Evolutionary conservation across 352 stramenopile species (phyloP), one percentile per base, ranked within the genome.

Genomic region (Phytophthora aleatoria): DNA sequence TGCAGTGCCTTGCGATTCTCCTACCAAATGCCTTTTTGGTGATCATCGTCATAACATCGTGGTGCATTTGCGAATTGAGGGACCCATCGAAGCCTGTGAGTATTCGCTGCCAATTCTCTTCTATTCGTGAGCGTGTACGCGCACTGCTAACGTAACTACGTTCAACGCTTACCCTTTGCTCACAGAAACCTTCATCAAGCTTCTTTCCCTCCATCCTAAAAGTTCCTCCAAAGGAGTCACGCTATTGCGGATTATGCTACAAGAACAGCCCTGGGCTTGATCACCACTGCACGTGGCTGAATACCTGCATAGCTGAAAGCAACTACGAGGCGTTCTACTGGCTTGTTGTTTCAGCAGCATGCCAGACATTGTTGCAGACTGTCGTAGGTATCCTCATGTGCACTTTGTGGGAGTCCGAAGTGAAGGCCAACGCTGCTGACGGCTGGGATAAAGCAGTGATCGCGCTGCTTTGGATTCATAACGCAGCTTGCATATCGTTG

Each of bases 221-320:
- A 31, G 60, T 89, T 38, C 83, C 87, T 2, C 39, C 59, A 15
- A 92, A 95, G 57, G 76, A 81, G 55, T 83, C 71, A 11, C 77
- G 89, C 1, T 95, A 95, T 66, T 96, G 86, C 69, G 89, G 83
- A 12, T 73, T 92, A 10, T 94, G 88, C 71, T 87, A 78, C 69
- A 96, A 96, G 60, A 91, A 76, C 51, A 94, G 84, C 30, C 80
- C 82, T 8, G 82, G 85, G 0, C 71, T 95, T 6, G 87, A 95
- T 47, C 87, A 95, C 61, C 87, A 95, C 64, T 95, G 87, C 72
- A 93, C 87, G 16, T 95, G 87, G 85, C 73, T 95, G 50, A 95
- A 95, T 62, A 95, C 87, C 5, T 94, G 87, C 67, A 94, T 95
- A 47, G 85, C 78, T 10, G 83, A 91, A 58, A 86, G 67, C 57